Evolutionary conservation across 2,329 filamentous ascomycete genomes (phyloP).

Genomic region (Cytospora piceae): DNA sequence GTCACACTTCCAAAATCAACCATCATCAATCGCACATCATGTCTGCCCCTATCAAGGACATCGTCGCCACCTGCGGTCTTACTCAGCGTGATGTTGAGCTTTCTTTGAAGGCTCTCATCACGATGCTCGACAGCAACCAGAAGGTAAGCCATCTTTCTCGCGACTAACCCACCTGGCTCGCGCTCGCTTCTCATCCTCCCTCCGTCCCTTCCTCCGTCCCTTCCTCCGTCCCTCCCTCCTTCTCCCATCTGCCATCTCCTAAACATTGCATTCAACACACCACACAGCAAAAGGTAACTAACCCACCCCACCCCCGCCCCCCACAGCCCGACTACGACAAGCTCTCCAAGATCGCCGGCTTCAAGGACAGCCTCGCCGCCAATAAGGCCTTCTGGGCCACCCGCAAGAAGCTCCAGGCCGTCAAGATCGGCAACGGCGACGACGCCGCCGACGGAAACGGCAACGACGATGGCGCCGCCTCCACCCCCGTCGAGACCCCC

Average conservation of each 20-base stretch:
- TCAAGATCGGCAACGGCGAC: background rate
- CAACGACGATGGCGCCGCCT: background rate
- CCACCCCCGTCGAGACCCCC: background rate
- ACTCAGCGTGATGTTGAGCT: conserved; percentile 13
- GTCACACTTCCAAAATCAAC: background rate
- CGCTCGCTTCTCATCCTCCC: background rate
- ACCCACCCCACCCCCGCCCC: background rate
- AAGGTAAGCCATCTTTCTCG: background rate
- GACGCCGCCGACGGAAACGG: background rate
- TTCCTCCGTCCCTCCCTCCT: background rate
- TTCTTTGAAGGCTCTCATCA: conserved; percentile 13
- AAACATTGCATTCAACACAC: background rate
- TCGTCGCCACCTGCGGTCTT: background rate
- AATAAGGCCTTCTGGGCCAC: background rate
- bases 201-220: background rate
- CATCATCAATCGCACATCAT: background rate
- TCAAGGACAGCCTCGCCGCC: background rate
- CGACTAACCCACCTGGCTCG: background rate
- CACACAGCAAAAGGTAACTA: background rate
- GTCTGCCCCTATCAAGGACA: conserved; percentile 5
- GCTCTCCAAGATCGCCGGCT: conserved; percentile 2
- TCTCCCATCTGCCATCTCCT: background rate
- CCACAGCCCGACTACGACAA: conserved; percentile 9
- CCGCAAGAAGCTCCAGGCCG: background rate
- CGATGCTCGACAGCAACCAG: background rate